Conservation (phyloP, 441 rosid genomes). For the Bruguiera hainesii region DNA sequence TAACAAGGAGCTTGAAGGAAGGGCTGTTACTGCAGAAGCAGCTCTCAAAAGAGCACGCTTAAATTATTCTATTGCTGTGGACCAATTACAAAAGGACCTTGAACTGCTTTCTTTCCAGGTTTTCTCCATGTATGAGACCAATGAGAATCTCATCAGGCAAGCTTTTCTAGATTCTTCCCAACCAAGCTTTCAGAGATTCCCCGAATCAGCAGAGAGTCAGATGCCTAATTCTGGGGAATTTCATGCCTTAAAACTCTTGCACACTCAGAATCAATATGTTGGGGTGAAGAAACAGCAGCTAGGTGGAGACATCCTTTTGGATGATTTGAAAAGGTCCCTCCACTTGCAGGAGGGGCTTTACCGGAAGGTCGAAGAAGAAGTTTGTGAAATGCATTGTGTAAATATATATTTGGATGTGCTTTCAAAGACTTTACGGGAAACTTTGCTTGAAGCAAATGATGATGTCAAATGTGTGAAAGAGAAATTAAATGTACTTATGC, state of each 20-base stretch:
- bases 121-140: constrained; percentile 84
- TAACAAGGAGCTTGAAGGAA: constrained; percentile 77
- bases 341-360: constrained; percentile 80
- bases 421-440: constrained; percentile 66
- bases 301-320: constrained; percentile 73
- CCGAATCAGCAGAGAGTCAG: constrained; percentile 31
- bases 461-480: constrained; percentile 47
- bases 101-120: constrained; percentile 93
- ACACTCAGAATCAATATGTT: constrained; percentile 37
- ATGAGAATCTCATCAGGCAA: constrained; percentile 87
- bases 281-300: constrained; percentile 52
- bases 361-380: constrained; percentile 83
- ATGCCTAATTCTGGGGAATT: constrained; percentile 37
- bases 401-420: constrained; percentile 78
- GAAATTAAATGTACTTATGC: constrained; percentile 46
- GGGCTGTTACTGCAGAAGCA: constrained; percentile 76
- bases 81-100: constrained; percentile 96
- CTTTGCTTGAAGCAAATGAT: constrained; percentile 57
- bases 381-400: constrained; percentile 64
- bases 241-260: constrained; percentile 36
- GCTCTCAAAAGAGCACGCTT: constrained; percentile 95
- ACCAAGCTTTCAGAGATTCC: constrained; percentile 30
- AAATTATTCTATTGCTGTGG: constrained; percentile 94
- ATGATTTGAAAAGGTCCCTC: constrained; percentile 73
- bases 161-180: constrained; percentile 67